phyloP scores from a whole-genome alignment of 345 rosid species.

The thale cress (Arabidopsis thaliana) region TAIR10.1 NC_003074.8:2263501-2264000 shows the following conservation, averaged over 20 bases:
- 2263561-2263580: constrained; percentile 61
- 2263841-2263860: constrained; percentile 61
- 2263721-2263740: constrained; percentile 9
- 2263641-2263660: constrained; percentile 20
- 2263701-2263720: constrained; percentile 16
- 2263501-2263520: constrained; percentile 56
- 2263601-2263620: constrained; percentile 72
- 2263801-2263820: constrained; percentile 54
- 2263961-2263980: constrained; percentile 48
- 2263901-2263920: constrained; percentile 6
- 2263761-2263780: neutral
- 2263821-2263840: constrained; percentile 49
- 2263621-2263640: constrained; percentile 34
- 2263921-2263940: constrained; percentile 28
- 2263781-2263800: neutral
- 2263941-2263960: constrained; percentile 60
- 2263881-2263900: constrained; percentile 48
- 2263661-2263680: constrained; percentile 36
- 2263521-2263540: constrained; percentile 37
- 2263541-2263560: constrained; percentile 49
- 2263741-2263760: constrained; percentile 9
- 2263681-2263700: constrained; percentile 22
- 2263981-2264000: constrained; percentile 55
- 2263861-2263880: constrained; percentile 42
- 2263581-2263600: constrained; percentile 65